Evolutionary conservation across 768 basidiomycete genomes (phyloP).

Genomic region (Panaeolus cyanescens): DNA sequence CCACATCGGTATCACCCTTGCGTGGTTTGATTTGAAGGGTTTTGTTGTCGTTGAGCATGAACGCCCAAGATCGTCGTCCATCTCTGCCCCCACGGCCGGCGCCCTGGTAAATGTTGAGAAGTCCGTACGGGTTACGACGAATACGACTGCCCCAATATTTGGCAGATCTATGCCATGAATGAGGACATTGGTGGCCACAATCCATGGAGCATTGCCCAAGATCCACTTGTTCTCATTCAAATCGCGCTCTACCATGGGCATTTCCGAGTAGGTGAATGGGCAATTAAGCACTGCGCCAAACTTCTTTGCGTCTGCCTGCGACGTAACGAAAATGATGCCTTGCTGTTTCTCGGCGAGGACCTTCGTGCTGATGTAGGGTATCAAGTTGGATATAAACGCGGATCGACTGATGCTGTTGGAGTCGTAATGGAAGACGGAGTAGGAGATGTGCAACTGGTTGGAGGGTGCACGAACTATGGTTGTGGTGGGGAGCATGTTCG

Average conservation of each 20-base stretch:
- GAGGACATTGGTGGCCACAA: conserved; percentile 19
- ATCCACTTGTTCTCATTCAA: conserved; percentile 14
- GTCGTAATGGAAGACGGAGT: conserved; percentile 5
- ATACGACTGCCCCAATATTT: conserved; percentile 15
- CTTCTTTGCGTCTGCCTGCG: neutral
- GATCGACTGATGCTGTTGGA: neutral
- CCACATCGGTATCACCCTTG: neutral
- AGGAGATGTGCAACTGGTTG: conserved; percentile 14
- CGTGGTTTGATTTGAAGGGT: too few species aligned
- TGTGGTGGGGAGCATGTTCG: neutral
- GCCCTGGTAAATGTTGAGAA: conserved; percentile 20
- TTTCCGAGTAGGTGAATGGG: conserved; percentile 8
- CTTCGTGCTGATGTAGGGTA: neutral
- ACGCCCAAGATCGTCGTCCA: conserved; percentile 2
- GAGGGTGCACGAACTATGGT: conserved; percentile 11
- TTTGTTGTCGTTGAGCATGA: neutral
- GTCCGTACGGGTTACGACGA: conserved; percentile 16
- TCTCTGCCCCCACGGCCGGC: conserved; percentile 17
- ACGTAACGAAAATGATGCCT: conserved; percentile 19
- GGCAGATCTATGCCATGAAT: conserved; percentile 23
- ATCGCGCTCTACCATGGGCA: neutral
- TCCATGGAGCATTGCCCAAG: conserved; percentile 14
- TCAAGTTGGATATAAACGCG: neutral
- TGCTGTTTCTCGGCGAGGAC: conserved; percentile 6
- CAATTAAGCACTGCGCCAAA: neutral